phyloP scores from a whole-genome alignment of 495 filamentous ascomycete species.

The Penicillium fimorum region DNA sequence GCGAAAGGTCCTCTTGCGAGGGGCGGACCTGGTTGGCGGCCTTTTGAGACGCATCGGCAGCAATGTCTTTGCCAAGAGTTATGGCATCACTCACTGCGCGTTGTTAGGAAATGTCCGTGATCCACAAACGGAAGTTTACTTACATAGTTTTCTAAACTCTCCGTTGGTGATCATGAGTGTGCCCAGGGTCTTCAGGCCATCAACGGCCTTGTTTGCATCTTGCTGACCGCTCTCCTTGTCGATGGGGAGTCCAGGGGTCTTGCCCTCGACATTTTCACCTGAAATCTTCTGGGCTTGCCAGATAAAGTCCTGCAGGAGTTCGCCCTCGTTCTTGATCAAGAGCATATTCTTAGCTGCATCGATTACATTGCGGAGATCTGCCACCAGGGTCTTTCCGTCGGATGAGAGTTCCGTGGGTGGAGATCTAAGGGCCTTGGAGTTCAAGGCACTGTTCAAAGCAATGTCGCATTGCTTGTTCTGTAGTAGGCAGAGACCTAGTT shows the following conservation, averaged over 20 bases:
- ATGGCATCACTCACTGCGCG: constrained; percentile 77
- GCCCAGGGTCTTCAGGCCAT: constrained; percentile 86
- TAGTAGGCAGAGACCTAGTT: background rate
- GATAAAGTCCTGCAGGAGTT: constrained; percentile 94
- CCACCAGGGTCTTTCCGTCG: constrained; percentile 75
- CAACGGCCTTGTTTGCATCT: constrained; percentile 75
- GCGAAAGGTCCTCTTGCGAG: constrained; percentile 67
- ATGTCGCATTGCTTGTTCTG: constrained; percentile 94
- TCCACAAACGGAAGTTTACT: constrained; percentile 32
- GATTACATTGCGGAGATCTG: constrained; percentile 77
- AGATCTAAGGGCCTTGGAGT: constrained; percentile 59
- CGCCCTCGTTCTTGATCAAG: constrained; percentile 93
- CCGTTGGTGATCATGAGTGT: constrained; percentile 92
- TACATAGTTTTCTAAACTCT: constrained; percentile 91
- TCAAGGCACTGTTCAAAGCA: constrained; percentile 80
- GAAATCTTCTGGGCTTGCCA: constrained; percentile 79
- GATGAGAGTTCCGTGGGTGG: constrained; percentile 78
- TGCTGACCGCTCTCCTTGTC: constrained; percentile 73
- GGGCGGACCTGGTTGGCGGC: constrained; percentile 79
- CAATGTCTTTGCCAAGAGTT: constrained; percentile 81
- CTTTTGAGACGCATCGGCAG: constrained; percentile 82
- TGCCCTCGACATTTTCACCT: constrained; percentile 56
- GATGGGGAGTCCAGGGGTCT: constrained; percentile 62
- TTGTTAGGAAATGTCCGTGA: constrained; percentile 24
- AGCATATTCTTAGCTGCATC: constrained; percentile 83